These are phyloP conservation scores for Gastrolobium villosum DNA, from an alignment of 306 rosid species.

Conservation along the genomic window DNA sequence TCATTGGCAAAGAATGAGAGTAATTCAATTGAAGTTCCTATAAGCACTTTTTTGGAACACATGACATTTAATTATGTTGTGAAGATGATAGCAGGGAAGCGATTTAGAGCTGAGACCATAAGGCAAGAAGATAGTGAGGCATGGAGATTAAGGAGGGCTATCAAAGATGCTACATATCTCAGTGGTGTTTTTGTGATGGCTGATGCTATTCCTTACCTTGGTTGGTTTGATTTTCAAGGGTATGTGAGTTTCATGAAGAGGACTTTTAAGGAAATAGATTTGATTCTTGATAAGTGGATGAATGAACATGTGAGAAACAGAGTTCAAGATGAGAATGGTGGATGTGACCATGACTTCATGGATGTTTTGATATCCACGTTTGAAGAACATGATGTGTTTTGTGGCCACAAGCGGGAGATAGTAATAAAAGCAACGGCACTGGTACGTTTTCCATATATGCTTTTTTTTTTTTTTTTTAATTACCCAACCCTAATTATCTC, in stretches of 20 bases:
- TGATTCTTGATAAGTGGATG: constrained; percentile 60
- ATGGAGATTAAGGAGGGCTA: constrained; percentile 49
- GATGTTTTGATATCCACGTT: constrained; percentile 57
- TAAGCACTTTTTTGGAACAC: constrained; percentile 58
- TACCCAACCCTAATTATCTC: no score
- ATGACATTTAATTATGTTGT: constrained; percentile 61
- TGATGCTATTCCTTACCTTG: constrained; percentile 56
- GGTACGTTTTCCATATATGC: constrained; percentile 48
- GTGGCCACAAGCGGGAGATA: constrained; percentile 55
- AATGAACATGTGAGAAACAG: constrained; percentile 49
- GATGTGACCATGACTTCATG: constrained; percentile 55
- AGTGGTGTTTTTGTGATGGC: constrained; percentile 66
- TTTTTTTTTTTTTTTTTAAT: no score
- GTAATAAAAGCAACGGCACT: constrained; percentile 72
- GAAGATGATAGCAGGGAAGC: constrained; percentile 64
- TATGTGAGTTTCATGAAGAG: constrained; percentile 66
- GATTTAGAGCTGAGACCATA: constrained; percentile 32
- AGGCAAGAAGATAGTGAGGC: constrained; percentile 52
- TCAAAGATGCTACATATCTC: constrained; percentile 58
- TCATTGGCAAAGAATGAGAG: not conserved
- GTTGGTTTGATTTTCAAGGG: constrained; percentile 65
- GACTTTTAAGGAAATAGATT: constrained; percentile 50
- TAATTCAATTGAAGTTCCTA: constrained; percentile 25
- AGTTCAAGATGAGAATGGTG: not conserved
- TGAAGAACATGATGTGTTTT: constrained; percentile 40